phyloP scores from a whole-genome alignment of 2,329 filamentous ascomycete species.

The Clonostachys chloroleuca region DNA sequence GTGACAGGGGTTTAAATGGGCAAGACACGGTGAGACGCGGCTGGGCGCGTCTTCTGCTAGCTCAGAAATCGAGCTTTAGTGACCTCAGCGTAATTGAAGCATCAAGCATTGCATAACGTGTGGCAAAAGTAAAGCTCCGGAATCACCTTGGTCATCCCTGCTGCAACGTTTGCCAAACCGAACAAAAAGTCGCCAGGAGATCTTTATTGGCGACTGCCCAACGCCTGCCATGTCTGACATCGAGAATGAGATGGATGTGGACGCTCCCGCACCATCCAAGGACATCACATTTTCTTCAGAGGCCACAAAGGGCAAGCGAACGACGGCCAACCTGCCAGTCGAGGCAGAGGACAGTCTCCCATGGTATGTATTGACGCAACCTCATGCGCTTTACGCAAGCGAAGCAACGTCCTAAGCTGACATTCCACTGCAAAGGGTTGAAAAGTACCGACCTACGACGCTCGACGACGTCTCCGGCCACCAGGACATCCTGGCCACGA shows the following conservation, averaged over 20 bases:
- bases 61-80: background rate
- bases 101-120: background rate
- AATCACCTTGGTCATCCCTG: background rate
- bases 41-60: background rate
- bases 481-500: conserved; percentile 93
- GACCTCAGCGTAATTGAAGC: background rate
- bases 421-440: conserved; percentile 60
- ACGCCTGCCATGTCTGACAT: conserved; percentile 47
- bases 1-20: conserved; percentile 4
- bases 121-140: background rate
- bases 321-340: conserved; percentile 86
- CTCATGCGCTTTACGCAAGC: background rate
- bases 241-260: conserved; percentile 59
- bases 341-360: conserved; percentile 91
- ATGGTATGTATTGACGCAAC: conserved; percentile 54
- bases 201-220: too few relatives aligned
- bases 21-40: conserved; percentile 1
- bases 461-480: conserved; percentile 93
- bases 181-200: too few relatives aligned
- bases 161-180: too few relatives aligned
- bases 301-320: conserved; percentile 82
- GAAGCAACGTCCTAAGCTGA: background rate
- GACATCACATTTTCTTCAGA: conserved; percentile 68
- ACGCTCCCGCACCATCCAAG: conserved; percentile 39
- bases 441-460: conserved; percentile 90